A percentile compares a stretch with the other conserved stretches of the same genome.
Conservation (phyloP, 768 basidiomycete species). For the Russula vinacea region DNA sequence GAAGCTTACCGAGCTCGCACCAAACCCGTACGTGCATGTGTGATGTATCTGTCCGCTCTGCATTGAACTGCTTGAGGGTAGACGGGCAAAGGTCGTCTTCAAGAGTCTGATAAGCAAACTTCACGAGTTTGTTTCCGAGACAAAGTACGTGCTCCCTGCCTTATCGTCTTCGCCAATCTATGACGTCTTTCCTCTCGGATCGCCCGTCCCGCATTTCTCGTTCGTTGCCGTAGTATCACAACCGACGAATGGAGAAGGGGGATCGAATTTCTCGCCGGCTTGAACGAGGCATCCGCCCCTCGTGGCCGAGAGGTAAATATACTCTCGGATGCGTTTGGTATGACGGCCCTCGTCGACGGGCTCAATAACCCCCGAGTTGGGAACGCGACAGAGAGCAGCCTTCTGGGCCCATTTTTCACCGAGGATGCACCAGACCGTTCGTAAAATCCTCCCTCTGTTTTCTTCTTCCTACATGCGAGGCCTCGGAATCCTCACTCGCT, state of each 20-base stretch:
- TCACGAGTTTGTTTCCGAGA: conserved; percentile 71
- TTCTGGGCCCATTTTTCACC: conserved; percentile 80
- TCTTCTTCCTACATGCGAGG: neutral
- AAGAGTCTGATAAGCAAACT: neutral
- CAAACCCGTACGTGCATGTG: conserved; percentile 40
- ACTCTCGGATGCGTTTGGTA: neutral
- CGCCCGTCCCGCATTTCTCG: neutral
- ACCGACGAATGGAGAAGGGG: neutral
- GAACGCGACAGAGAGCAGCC: conserved; percentile 63
- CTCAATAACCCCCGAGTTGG: conserved; percentile 53
- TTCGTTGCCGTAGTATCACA: neutral
- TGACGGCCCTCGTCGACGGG: conserved; percentile 52
- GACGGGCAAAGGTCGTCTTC: conserved; percentile 45
- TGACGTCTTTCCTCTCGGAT: neutral
- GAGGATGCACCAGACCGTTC: conserved; percentile 70
- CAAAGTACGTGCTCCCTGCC: conserved; percentile 41
- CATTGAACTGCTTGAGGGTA: conserved; percentile 24
- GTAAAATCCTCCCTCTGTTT: conserved; percentile 35
- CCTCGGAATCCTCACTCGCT: too few relatives aligned
- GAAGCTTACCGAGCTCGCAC: conserved; percentile 39
- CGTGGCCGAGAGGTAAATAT: conserved; percentile 32
- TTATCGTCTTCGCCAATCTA: conserved; percentile 37
- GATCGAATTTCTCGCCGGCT: neutral
- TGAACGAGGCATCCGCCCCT: neutral
- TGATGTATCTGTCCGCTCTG: neutral